Base-by-base conservation (phyloP, 306 rosid species). In the Prunus dulcis region DNA sequence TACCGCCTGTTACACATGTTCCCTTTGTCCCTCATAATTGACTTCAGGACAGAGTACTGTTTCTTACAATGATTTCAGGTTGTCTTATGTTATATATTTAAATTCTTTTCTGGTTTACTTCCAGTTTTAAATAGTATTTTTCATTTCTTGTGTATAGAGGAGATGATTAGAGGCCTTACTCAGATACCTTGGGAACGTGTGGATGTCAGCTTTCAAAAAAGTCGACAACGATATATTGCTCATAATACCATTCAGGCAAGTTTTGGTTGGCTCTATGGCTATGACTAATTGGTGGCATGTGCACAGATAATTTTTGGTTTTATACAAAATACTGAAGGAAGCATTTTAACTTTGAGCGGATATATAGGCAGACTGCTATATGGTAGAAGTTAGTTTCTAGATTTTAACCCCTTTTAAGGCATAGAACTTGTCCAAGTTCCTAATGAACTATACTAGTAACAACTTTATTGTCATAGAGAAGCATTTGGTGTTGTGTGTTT, bases 241-340 rank as follows among this genome's bases (percentile, higher is more conserved):
- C 99, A 95, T 83, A 90, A 81, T 83, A 95, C 99, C 61, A 95
- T 95, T 83, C 99, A 95, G 99, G 97, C 83, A 82, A 87, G 82
- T 80, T 73, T 69, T 45, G 50, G 23, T 73, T 63, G 67, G 67
- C n/a, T 47, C 68, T 13, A 45, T 18, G 12, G 79, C 61, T 46
- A 27, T 82, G 51, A 65, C n/a, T n/a, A 13, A 9, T 23, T 3
- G 12, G 28, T 69, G 56, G 27, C 27, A 71, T 51, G 14, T 32
- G 20, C 23, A 71, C 23, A 58, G 15, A 25, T 57, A 9, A 32
- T 27, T 70, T 69, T 68, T 1, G 13, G 34, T 20, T 68, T 27
- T 46, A 22, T 14, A 68, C 20, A 23, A 68, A 68, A 12, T 11
- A 46, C 25, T 70, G 9, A 14, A 49, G 50, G 13, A 12, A 11